These are phyloP conservation scores for Sergeia podlipaevii DNA, from an alignment of 208 protist species.

Conservation along the genomic window DNA sequence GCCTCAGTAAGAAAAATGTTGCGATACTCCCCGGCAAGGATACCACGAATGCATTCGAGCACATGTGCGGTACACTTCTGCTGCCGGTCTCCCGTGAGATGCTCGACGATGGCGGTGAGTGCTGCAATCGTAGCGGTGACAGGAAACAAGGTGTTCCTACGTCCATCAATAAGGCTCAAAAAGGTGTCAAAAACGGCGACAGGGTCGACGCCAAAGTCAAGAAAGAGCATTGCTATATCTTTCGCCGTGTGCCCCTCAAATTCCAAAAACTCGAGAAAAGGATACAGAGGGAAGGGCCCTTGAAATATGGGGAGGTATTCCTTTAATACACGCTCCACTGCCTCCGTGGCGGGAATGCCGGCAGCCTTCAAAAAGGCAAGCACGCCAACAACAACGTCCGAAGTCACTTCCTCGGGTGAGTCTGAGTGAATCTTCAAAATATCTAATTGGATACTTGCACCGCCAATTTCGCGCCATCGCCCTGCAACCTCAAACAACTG, in stretches of 20 bases:
- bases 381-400: slow-evolving; percentile 34
- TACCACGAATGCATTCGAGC: slow-evolving; percentile 55
- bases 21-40: slow-evolving; percentile 43
- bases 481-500: slow-evolving; percentile 66
- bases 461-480: slow-evolving; percentile 54
- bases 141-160: slow-evolving; percentile 22
- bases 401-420: slow-evolving; percentile 32
- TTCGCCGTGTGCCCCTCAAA: slow-evolving; percentile 25
- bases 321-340: slow-evolving; percentile 45
- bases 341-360: slow-evolving; percentile 37
- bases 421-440: slow-evolving; percentile 70
- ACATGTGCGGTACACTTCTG: slow-evolving; percentile 48
- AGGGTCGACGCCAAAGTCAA: slow-evolving; percentile 36
- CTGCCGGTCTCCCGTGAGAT: slow-evolving; percentile 29
- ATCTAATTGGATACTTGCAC: slow-evolving; percentile 78
- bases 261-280: slow-evolving; percentile 63
- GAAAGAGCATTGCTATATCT: slow-evolving; percentile 28
- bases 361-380: slow-evolving; percentile 55
- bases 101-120: slow-evolving; percentile 32
- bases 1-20: slow-evolving; percentile 19
- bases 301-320: slow-evolving; percentile 67
- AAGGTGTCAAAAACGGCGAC: slow-evolving; percentile 48
- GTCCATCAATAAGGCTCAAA: slow-evolving; percentile 39
- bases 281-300: slow-evolving; percentile 51
- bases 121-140: slow-evolving; percentile 28